Evolutionary conservation across 768 basidiomycete species (phyloP).

Genomic region (Hypholoma sublateritium): DNA sequence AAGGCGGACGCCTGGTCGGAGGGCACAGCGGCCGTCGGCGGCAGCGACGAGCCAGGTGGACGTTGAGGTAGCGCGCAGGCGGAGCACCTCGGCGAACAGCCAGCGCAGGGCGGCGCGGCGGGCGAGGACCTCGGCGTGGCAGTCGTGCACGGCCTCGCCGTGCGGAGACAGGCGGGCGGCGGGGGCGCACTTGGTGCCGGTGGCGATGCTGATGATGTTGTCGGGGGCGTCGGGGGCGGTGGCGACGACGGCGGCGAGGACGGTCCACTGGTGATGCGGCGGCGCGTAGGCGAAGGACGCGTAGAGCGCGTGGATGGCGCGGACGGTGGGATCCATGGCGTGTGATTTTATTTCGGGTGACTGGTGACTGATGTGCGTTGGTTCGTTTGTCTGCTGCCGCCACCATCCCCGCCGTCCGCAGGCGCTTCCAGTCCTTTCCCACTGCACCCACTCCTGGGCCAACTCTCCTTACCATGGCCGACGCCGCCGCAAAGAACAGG

Average conservation of each 20-base stretch:
- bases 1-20: slow-evolving; percentile 49
- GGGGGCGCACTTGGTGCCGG: slow-evolving; percentile 88
- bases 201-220: slow-evolving; percentile 70
- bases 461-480: slow-evolving; percentile 36
- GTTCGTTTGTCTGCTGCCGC: slow-evolving; percentile 22
- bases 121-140: slow-evolving; percentile 91
- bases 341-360: slow-evolving; percentile 8
- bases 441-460: slow-evolving; percentile 32
- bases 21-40: slow-evolving; percentile 32
- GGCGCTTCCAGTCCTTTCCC: slow-evolving; percentile 41
- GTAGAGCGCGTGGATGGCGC: slow-evolving; percentile 43
- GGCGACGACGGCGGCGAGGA: slow-evolving; percentile 59
- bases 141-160: slow-evolving; percentile 86
- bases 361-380: slow-evolving; percentile 19
- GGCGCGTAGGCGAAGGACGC: slow-evolving; percentile 47
- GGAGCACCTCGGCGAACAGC: slow-evolving; percentile 70
- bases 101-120: slow-evolving; percentile 76
- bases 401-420: slow-evolving; percentile 17
- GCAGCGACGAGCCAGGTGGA: slow-evolving; percentile 52
- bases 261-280: slow-evolving; percentile 56
- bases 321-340: slow-evolving; percentile 6
- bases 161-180: slow-evolving; percentile 52
- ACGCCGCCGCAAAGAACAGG: slow-evolving; percentile 40
- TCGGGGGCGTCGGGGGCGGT: slow-evolving; percentile 13
- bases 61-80: slow-evolving; percentile 24